Conservation (phyloP, 1,139 yeast genomes). For the Pichia kudriavzevii region DNA sequence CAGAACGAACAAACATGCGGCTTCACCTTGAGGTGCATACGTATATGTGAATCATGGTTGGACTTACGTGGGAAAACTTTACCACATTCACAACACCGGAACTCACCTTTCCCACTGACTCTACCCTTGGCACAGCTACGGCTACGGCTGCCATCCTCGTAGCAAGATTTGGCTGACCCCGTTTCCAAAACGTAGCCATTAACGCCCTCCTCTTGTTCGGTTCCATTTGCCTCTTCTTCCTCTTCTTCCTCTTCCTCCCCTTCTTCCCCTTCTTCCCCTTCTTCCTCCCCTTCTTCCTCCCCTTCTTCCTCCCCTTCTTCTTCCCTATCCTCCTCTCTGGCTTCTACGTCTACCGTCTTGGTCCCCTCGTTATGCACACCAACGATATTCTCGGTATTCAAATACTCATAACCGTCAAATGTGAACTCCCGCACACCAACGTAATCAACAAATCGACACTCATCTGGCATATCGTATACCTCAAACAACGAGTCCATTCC, state of each 20-base stretch:
- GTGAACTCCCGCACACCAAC: too few species aligned
- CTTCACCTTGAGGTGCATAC: conserved; percentile 90
- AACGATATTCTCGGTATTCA: too few species aligned
- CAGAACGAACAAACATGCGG: conserved; percentile 84
- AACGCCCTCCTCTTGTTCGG: too few species aligned
- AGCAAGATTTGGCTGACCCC: too few species aligned
- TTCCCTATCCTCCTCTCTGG: neutral
- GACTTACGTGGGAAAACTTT: conserved; percentile 88
- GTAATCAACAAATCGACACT: too few species aligned
- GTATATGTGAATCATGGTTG: conserved; percentile 79
- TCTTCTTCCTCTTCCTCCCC: neutral
- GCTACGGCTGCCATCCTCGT: too few species aligned
- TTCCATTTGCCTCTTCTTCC: conserved; percentile 2
- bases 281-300: neutral
- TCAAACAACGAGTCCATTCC: too few species aligned
- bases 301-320: conserved; percentile 1
- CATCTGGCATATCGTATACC: too few species aligned
- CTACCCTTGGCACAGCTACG: too few species aligned
- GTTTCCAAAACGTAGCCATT: too few species aligned
- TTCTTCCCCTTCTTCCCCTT: neutral
- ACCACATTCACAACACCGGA: conserved; percentile 77
- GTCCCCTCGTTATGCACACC: neutral
- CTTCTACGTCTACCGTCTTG: neutral
- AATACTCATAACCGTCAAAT: too few species aligned
- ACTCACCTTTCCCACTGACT: too few species aligned